Evolutionary conservation across 176 grass and related monocot species (phyloP), one percentile per base, ranked within the genome.

Genomic region (Dendrocalamus sinicus): DNA sequence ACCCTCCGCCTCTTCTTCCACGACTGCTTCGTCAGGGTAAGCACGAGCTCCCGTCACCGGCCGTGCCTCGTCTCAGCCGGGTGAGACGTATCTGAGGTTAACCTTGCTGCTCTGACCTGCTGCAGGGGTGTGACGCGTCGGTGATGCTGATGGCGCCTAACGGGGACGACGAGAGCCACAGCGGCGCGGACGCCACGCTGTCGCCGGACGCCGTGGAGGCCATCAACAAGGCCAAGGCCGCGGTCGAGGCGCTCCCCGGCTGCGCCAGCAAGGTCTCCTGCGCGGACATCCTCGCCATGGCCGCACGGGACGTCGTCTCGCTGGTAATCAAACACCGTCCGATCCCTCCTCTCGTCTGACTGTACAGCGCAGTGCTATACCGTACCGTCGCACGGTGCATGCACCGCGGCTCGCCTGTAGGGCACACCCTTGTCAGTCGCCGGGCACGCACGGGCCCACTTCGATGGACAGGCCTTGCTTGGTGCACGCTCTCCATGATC

Each of bases 1-100:
- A 91, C 94, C 17, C 94, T 96, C 20, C 91, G 94, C 75, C 91
- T 96, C 77, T 96, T 96, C 86, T 96, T 96, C 89, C 94, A 96
- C 61, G 94, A 96, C 72, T 96, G 94, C 85, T 96, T 96, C 82
- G 94, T 96, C 35, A 54, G 94, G 71, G 93, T 95, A 84, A 61
- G 12, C 13, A 0, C 17, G 45, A 3, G 2, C 71, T 12, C 30
- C 72, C 47, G 46, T 83, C 82, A 40, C 37, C 35, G 37, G 7
- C 35, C 2, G 3, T 47, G n/a, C 15, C 7, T 9, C 32, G 6
- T 67, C 6, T 41, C 45, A 47, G 45, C 11, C 1, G 6, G 32
- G 35, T 15, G 35, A 20, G 32, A 40, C 32, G 37, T 17, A 13
- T 1, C 51, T 2, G 12, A 50, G 68, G 70, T 9, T 63, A 43